Evolutionary conservation across 2,329 filamentous ascomycete species (phyloP).

Genomic region (Xylariaceae sp.): DNA sequence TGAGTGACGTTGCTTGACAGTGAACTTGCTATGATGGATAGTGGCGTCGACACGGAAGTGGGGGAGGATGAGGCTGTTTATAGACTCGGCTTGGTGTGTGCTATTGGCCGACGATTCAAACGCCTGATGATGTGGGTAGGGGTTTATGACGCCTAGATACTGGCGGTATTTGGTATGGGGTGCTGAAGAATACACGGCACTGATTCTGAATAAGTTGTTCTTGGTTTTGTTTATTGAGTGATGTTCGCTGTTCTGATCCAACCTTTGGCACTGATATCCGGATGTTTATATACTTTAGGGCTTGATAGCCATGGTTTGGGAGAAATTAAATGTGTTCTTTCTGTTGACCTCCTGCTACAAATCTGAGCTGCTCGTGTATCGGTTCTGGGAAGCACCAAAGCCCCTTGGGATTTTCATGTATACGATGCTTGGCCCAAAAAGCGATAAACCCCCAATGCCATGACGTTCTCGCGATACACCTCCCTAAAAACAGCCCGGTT

Average conservation of each 20-base stretch:
- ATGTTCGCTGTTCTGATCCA: background rate
- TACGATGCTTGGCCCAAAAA: background rate
- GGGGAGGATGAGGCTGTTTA: too few relatives aligned
- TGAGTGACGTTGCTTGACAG: too few relatives aligned
- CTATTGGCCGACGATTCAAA: too few relatives aligned
- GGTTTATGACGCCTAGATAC: too few relatives aligned
- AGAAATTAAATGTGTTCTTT: background rate
- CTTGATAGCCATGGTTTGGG: background rate
- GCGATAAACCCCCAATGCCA: constrained; percentile 5
- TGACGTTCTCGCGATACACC: constrained; percentile 21
- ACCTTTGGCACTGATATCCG: background rate
- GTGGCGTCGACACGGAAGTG: too few relatives aligned
- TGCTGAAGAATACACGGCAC: too few relatives aligned
- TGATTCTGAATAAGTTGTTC: too few relatives aligned
- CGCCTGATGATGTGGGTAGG: too few relatives aligned
- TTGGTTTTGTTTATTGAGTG: too few relatives aligned
- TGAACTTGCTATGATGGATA: too few relatives aligned
- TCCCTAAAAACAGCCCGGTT: constrained; percentile 1
- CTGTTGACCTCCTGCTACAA: background rate
- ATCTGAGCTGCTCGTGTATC: constrained; percentile 11
- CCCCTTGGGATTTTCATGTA: background rate
- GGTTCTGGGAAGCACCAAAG: constrained; percentile 6
- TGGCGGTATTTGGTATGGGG: too few relatives aligned
- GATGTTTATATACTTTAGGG: background rate
- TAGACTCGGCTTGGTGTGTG: too few relatives aligned